These are phyloP conservation scores for Penicillium ochrochloron DNA, from an alignment of 495 filamentous ascomycete species.

Conservation along the genomic window DNA sequence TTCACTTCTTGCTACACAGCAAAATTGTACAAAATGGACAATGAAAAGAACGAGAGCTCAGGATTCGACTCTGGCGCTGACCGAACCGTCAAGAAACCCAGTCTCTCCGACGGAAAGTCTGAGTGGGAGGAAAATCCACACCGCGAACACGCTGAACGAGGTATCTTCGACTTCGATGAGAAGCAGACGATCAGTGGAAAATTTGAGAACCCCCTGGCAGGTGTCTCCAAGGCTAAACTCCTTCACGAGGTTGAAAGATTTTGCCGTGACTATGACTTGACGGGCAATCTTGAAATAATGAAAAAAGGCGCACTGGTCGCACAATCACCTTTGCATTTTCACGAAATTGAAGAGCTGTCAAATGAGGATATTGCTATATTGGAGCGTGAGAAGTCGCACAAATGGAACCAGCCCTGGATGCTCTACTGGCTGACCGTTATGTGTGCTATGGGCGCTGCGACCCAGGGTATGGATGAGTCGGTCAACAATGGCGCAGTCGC, in stretches of 20 bases:
- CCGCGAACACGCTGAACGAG: not conserved
- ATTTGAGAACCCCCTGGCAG: constrained; percentile 1
- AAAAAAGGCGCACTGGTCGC: constrained; percentile 56
- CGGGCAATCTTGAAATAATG: constrained; percentile 49
- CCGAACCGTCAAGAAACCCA: not conserved
- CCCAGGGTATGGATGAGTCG: constrained; percentile 75
- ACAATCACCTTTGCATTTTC: constrained; percentile 26
- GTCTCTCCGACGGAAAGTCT: not conserved
- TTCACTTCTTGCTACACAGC: not conserved
- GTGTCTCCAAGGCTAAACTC: not conserved
- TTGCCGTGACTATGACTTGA: constrained; percentile 47
- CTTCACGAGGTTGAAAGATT: constrained; percentile 39
- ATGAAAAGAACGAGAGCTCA: not conserved
- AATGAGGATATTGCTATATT: constrained; percentile 2
- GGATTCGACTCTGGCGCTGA: not conserved
- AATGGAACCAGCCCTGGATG: constrained; percentile 60
- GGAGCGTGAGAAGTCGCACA: constrained; percentile 53
- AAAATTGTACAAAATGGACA: not conserved
- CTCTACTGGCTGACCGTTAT: constrained; percentile 61
- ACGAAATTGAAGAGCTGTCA: constrained; percentile 49
- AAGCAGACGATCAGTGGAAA: not conserved
- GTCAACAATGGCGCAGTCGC: constrained; percentile 79
- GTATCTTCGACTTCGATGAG: constrained; percentile 1
- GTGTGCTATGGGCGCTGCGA: constrained; percentile 56
- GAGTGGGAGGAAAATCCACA: not conserved